A percentile compares a stretch with the other conserved stretches of the same genome.
Conservation (phyloP, 257 asterid species). For the Solanum tarijense region DNA sequence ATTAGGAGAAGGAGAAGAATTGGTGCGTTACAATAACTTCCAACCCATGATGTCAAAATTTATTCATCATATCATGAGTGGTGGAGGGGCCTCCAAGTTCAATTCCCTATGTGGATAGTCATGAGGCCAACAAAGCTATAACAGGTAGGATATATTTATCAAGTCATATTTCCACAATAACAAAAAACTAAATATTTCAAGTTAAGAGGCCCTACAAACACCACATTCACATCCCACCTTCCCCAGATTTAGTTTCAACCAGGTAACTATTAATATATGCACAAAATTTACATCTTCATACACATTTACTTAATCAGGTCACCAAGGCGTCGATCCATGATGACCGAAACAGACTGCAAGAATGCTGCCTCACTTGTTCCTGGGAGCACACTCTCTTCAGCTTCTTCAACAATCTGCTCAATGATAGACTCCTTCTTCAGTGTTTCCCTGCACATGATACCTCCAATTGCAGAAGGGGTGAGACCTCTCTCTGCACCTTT, state of each 20-base stretch:
- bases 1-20: neutral
- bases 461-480: constrained; percentile 49
- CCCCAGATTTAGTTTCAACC: neutral
- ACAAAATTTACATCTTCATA: constrained; percentile 2
- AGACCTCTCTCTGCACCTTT: constrained; percentile 64
- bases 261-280: neutral
- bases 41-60: neutral
- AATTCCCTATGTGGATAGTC: neutral
- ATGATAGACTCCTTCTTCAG: constrained; percentile 41
- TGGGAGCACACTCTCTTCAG: constrained; percentile 40
- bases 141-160: neutral
- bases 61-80: neutral
- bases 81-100: neutral
- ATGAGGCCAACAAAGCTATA: neutral
- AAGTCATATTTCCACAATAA: neutral
- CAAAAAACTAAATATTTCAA: neutral
- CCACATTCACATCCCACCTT: neutral
- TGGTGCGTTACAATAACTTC: neutral
- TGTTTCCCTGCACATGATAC: constrained; percentile 61
- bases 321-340: constrained; percentile 51
- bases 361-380: constrained; percentile 50
- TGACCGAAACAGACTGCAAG: constrained; percentile 31
- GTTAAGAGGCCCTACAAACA: neutral
- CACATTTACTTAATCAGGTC: neutral
- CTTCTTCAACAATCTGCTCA: constrained; percentile 53